phyloP scores from a whole-genome alignment of 2,329 filamentous ascomycete genomes.

The Xylariaceae sp. region DNA sequence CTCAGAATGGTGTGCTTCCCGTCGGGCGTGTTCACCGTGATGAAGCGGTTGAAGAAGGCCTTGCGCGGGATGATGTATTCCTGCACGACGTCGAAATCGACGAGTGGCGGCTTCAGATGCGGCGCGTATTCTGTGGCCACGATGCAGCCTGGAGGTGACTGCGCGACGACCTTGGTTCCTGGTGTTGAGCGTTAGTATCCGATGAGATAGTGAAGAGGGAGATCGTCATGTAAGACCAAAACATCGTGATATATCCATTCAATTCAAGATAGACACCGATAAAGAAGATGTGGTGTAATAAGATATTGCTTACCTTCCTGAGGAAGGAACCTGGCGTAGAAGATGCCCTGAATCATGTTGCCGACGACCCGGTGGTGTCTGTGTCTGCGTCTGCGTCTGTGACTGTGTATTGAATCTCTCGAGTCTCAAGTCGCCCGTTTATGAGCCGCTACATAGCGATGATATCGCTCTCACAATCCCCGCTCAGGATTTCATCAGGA shows the following conservation, averaged over 20 bases:
- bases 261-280: neutral
- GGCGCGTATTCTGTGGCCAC: constrained; percentile 39
- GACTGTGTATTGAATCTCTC: too few species aligned
- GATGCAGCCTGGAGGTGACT: constrained; percentile 59
- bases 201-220: neutral
- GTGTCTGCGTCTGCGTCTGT: too few species aligned
- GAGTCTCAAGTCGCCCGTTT: neutral
- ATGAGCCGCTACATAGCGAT: constrained; percentile 9
- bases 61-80: constrained; percentile 93
- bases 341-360: constrained; percentile 64
- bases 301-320: constrained; percentile 48
- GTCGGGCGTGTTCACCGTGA: constrained; percentile 70
- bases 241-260: too few species aligned
- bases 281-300: neutral
- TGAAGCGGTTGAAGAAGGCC: constrained; percentile 87
- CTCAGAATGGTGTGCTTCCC: constrained; percentile 73
- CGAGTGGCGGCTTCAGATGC: constrained; percentile 55
- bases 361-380: neutral
- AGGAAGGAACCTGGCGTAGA: constrained; percentile 64
- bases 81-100: constrained; percentile 81
- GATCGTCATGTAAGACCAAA: neutral
- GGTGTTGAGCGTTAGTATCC: constrained; percentile 15
- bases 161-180: constrained; percentile 60
- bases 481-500: neutral
- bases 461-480: neutral